Percentiles rank a stretch among this genome's conserved stretches.
These are phyloP conservation scores for Rhodotorula diobovata DNA, from an alignment of 768 basidiomycete species.

Conservation along the genomic window DNA sequence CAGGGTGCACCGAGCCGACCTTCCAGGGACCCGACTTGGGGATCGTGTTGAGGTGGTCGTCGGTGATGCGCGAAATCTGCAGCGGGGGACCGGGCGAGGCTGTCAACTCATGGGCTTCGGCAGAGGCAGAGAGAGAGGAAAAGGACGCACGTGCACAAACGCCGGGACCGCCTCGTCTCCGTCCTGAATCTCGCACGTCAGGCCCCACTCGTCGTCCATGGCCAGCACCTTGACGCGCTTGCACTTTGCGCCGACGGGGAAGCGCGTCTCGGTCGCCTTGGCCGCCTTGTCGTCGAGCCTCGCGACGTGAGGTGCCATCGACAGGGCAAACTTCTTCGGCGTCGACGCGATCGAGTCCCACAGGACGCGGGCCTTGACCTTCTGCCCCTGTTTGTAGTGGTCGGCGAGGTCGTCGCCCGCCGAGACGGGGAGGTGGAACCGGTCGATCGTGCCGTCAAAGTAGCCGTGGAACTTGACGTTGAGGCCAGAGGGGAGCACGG, in stretches of 20 bases:
- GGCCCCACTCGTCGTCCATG: constrained; percentile 75
- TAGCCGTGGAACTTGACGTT: constrained; percentile 85
- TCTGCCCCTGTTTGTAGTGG: constrained; percentile 51
- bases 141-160: constrained; percentile 71
- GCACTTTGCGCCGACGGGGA: constrained; percentile 69
- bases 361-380: constrained; percentile 72
- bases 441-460: constrained; percentile 84
- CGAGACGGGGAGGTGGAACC: constrained; percentile 60
- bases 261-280: constrained; percentile 54
- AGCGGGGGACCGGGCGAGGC: background rate
- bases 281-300: constrained; percentile 47
- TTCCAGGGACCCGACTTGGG: constrained; percentile 62
- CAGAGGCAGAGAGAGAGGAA: background rate
- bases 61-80: constrained; percentile 89
- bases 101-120: background rate
- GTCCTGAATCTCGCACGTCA: constrained; percentile 60
- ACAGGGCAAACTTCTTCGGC: constrained; percentile 79
- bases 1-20: constrained; percentile 69
- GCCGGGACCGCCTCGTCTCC: constrained; percentile 54
- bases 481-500: constrained; percentile 65
- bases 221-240: constrained; percentile 62
- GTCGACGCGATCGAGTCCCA: constrained; percentile 66
- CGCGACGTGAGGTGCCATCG: constrained; percentile 67
- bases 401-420: constrained; percentile 47
- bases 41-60: constrained; percentile 80